Base-by-base conservation (phyloP, 1,139 yeast species). In the Schwanniomyces etchellsii region DNA sequence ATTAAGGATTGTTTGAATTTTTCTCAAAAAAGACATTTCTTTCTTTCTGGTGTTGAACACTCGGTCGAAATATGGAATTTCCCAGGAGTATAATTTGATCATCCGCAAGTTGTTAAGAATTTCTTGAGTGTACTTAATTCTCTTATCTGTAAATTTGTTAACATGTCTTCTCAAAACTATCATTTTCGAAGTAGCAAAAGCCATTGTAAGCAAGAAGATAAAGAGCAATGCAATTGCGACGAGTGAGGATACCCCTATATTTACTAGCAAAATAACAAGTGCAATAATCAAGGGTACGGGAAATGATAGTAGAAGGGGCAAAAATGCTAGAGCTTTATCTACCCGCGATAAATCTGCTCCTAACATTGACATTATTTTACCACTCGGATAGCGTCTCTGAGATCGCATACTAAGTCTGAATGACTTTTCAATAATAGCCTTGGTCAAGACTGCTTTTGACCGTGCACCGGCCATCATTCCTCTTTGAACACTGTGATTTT, bases 371-470 rank as follows among this genome's bases (percentile, higher is more conserved):
- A 94, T 83, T 34, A 86, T 68, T 39, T 71, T 74, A 36, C 93
- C 83, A 15, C 74, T 64, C 0, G 93, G 75, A 48, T 57, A 83
- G 35, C 65, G 60, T 43, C 74, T 73, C 33, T 72, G 69, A 2
- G 91, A 72, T 35, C 66, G 64, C n/a, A 77, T 71, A 39, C 75
- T 71, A 10, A 86, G 67, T 30, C 54, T 64, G 40, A 83, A 70
- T 11, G 89, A 70, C 50, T 86, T 86, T 35, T 71, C 70, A 36
- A 83, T 60, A 9, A 84, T 55, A 2, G 83, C 79, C 36, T 80
- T 78, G 2, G 81, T 77, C 28, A 84, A 52, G 2, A 81, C 71
- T 1, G 84, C 74, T 47, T 81, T 77, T 16, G 72, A 73, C 46
- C 78, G 78, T 11, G 81, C 81, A 40, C 94, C 95, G n/a, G 53